These are phyloP conservation scores for Sporobolomyces roseus DNA, from an alignment of 768 basidiomycete species.

Conservation along the genomic window DNA sequence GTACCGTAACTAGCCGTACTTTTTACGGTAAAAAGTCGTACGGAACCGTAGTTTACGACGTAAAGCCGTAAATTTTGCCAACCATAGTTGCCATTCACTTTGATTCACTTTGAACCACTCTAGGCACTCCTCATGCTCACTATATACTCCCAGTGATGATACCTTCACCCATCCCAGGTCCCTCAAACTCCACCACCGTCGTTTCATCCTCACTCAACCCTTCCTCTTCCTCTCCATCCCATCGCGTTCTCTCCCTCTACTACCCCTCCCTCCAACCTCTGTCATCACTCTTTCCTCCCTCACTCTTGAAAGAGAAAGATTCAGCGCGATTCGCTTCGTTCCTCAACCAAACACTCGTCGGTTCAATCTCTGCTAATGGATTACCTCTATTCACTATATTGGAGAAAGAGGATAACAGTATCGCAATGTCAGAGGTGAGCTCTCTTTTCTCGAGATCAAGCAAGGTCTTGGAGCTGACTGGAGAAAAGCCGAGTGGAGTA, in stretches of 20 bases:
- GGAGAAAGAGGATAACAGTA: rapidly evolving
- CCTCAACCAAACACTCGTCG: conserved; percentile 7
- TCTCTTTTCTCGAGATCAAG: neutral
- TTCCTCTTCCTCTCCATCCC: conserved; percentile 2
- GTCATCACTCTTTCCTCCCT: neutral
- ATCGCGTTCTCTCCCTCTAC: conserved; percentile 13
- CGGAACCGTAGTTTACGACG: no score
- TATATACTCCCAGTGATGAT: no score
- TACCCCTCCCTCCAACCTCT: conserved; percentile 12
- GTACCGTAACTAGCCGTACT: no score
- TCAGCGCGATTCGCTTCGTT: neutral
- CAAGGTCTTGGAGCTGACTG: neutral
- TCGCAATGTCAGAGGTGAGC: conserved; percentile 27
- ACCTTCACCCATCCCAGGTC: neutral
- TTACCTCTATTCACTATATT: neutral
- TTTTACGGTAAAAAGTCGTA: no score
- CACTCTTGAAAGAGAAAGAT: neutral
- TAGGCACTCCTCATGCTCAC: no score
- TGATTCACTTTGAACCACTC: no score
- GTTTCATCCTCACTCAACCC: neutral
- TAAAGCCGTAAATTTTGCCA: no score
- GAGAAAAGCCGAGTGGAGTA: conserved; percentile 17
- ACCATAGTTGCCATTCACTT: no score
- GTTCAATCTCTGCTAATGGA: neutral
- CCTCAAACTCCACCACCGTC: no score